Evolutionary conservation across 2,329 filamentous ascomycete genomes (phyloP), one percentile per base, ranked within the genome.

Genomic region (Calonectria pseudoturangicola): DNA sequence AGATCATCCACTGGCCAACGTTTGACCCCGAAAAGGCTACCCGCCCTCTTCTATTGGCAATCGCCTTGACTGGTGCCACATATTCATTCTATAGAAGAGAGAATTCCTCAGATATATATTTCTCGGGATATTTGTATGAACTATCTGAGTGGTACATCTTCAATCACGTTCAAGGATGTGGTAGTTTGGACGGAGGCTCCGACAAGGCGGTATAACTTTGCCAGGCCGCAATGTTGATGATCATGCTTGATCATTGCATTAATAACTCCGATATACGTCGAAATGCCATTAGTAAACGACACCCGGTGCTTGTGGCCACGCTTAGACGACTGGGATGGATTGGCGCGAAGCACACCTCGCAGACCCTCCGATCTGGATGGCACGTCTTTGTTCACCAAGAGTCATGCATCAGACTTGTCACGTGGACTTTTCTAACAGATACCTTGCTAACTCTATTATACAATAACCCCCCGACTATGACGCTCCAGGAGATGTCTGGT

Each of bases 121-220:
- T 45, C 16, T 12, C 39, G 3, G 9, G 1, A n/a, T 21, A 3
- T 13, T 8, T 67, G 4, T 50, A 43, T 7, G 71, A 73, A 12
- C 5, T 78, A 1, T 54, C 73, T 2, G 76, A 77, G 10, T 74
- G 45, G 6, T 78, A 72, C 12, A 56, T 77, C 4, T 77, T 74
- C 30, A 60, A 66, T 2, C 73, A 66, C 7, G 12, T 78, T 0
- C 66, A 74, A 18, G 10, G 28, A 15, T 16, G 13, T 21, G 33
- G 10, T 36, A 9, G 10, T 13, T 64, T 41, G 16, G 4, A 12
- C 2, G 13, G 10, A 15, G 2, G n/a, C 16, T 13, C 56, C 39
- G 12, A 2, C 21, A 7, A 3, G 12, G 25, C 5, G 1, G 9
- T 63, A 0, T 56, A 77, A 33, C 18, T 69, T 13, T 78, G 64